Evolutionary conservation across 352 stramenopile genomes (phyloP).

Genomic region (Phytophthora chlamydospora): DNA sequence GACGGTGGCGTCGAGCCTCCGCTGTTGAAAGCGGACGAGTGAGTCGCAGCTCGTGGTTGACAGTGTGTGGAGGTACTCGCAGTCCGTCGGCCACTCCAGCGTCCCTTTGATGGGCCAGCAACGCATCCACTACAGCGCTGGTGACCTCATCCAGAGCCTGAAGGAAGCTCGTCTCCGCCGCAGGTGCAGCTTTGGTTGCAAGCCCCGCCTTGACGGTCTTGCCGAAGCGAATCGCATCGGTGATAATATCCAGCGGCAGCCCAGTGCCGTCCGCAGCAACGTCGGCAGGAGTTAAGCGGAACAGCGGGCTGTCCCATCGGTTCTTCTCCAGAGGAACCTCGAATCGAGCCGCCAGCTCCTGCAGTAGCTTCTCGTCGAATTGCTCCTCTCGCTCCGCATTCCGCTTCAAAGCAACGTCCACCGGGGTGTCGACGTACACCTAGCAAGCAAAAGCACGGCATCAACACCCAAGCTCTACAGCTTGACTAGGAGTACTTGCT

Average conservation of each 20-base stretch:
- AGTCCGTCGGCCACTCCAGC: slow-evolving; percentile 60
- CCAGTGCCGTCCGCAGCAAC: slow-evolving; percentile 43
- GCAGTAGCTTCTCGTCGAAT: slow-evolving; percentile 68
- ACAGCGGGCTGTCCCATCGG: slow-evolving; percentile 93
- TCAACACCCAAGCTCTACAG: neutral
- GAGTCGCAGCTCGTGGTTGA: slow-evolving; percentile 48
- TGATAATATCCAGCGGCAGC: slow-evolving; percentile 55
- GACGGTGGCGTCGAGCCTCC: slow-evolving; percentile 72
- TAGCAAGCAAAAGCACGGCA: slow-evolving; percentile 5
- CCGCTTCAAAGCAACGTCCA: slow-evolving; percentile 61
- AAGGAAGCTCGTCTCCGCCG: slow-evolving; percentile 72
- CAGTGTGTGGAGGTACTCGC: slow-evolving; percentile 36
- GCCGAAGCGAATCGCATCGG: slow-evolving; percentile 59
- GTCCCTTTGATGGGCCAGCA: slow-evolving; percentile 72
- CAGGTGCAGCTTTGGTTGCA: slow-evolving; percentile 63
- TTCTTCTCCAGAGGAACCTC: slow-evolving; percentile 93
- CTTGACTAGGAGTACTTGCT: neutral
- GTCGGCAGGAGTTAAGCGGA: slow-evolving; percentile 61
- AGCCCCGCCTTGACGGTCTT: slow-evolving; percentile 75
- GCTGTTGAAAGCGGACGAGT: slow-evolving; percentile 57
- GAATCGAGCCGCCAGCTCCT: slow-evolving; percentile 88
- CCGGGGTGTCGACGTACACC: slow-evolving; percentile 76
- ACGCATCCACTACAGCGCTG: slow-evolving; percentile 54
- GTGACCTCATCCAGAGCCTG: slow-evolving; percentile 75
- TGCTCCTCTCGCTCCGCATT: slow-evolving; percentile 46